Evolutionary conservation across 768 basidiomycete species (phyloP).

Genomic region (Leccinum disarticulatum): DNA sequence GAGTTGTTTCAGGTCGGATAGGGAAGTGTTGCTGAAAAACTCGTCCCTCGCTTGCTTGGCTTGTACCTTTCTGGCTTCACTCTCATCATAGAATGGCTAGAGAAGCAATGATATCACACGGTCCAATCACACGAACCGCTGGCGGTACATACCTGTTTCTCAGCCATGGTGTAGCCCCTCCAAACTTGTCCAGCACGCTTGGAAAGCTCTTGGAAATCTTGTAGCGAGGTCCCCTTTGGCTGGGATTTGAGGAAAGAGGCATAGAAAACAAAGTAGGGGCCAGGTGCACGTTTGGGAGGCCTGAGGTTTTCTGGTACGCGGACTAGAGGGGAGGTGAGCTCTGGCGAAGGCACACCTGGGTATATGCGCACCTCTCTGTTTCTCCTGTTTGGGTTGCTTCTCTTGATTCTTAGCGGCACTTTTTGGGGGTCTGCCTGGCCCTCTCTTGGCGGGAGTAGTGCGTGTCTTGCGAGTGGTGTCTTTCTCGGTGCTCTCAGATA

Average conservation of each 20-base stretch:
- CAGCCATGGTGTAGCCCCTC: conserved; percentile 31
- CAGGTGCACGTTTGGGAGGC: conserved; percentile 30
- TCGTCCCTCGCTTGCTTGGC: conserved; percentile 24
- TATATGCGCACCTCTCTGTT: conserved; percentile 15
- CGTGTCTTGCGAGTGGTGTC: conserved; percentile 7
- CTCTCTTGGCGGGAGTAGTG: conserved; percentile 8
- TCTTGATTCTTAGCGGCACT: conserved; percentile 3
- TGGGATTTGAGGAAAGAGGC: conserved; percentile 13
- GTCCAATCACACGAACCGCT: not conserved
- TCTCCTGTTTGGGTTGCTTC: conserved; percentile 7
- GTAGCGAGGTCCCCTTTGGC: not conserved
- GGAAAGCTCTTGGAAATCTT: conserved; percentile 2
- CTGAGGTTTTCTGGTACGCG: conserved; percentile 15
- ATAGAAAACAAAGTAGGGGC: conserved; percentile 29
- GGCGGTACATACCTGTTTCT: conserved; percentile 36
- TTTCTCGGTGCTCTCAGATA: not conserved
- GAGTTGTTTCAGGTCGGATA: conserved; percentile 25
- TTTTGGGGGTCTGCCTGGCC: not conserved
- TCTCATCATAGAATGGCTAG: conserved; percentile 31
- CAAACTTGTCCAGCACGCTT: conserved; percentile 30
- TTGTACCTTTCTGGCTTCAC: conserved; percentile 14
- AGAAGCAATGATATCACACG: not conserved
- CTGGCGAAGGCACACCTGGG: not conserved
- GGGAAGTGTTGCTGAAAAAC: conserved; percentile 27
- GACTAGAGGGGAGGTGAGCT: conserved; percentile 15